Evolutionary conservation across 1,284 basidiomycete species (phyloP).

Genomic region (Marasmius oreades): DNA sequence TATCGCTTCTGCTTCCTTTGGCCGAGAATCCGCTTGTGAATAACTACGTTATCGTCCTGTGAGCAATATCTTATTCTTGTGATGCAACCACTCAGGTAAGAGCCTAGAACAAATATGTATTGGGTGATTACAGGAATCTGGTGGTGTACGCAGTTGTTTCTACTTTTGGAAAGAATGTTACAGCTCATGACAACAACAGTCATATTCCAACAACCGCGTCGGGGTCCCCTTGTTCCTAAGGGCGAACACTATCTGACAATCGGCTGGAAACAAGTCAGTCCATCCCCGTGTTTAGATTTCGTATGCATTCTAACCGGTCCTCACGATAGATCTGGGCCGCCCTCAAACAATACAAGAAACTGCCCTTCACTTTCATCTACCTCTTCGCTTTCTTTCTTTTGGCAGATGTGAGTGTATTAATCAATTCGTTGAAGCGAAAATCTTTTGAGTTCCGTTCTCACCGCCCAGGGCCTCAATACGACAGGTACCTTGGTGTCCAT

Average conservation of each 20-base stretch:
- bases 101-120: slow-evolving; percentile 60
- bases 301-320: not conserved
- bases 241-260: slow-evolving; percentile 70
- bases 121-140: slow-evolving; percentile 75
- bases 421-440: not conserved
- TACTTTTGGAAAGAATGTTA: slow-evolving; percentile 2
- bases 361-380: slow-evolving; percentile 77
- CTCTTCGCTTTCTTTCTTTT: slow-evolving; percentile 75
- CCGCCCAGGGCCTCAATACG: slow-evolving; percentile 66
- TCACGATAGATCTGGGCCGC: slow-evolving; percentile 61
- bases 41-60: slow-evolving; percentile 67
- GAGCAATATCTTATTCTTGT: slow-evolving; percentile 22
- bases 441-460: not conserved
- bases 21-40: slow-evolving; percentile 63
- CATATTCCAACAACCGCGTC: slow-evolving; percentile 72
- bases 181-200: slow-evolving; percentile 37
- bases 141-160: slow-evolving; percentile 62
- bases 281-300: not conserved
- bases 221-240: slow-evolving; percentile 69
- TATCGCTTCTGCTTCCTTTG: slow-evolving; percentile 74
- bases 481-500: slow-evolving; percentile 74
- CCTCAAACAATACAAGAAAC: slow-evolving; percentile 62
- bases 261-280: slow-evolving; percentile 72
- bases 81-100: slow-evolving; percentile 7
- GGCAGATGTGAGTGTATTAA: slow-evolving; percentile 53